Percentiles rank a stretch among this genome's conserved stretches.
Conservation (phyloP, 306 rosid genomes). For the Dalbergia oliveri region DNA sequence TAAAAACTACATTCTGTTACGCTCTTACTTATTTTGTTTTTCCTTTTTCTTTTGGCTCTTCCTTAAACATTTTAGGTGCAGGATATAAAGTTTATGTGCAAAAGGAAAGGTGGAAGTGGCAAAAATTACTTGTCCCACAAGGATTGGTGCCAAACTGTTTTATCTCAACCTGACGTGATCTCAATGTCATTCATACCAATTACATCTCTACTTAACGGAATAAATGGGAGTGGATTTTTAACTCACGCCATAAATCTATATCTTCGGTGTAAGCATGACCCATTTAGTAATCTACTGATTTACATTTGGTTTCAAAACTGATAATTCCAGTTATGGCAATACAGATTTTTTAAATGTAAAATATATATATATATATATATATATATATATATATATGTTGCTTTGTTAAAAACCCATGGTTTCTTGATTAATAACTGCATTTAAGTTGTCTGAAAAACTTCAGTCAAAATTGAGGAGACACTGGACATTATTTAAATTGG, state of each 20-base stretch:
- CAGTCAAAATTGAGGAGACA: conserved; percentile 2
- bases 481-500: background rate
- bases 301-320: conserved; percentile 25
- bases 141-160: conserved; percentile 86
- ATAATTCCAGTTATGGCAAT: background rate
- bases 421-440: conserved; percentile 16
- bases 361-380: too few relatives aligned
- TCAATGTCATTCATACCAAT: conserved; percentile 89
- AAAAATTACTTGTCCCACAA: conserved; percentile 56
- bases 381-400: too few relatives aligned
- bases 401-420: conserved; percentile 15
- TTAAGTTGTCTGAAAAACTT: conserved; percentile 19
- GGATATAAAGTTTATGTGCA: conserved; percentile 74
- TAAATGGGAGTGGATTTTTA: conserved; percentile 88
- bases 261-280: conserved; percentile 73
- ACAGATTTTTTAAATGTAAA: background rate
- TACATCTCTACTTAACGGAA: conserved; percentile 81
- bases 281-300: conserved; percentile 27
- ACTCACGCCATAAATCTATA: conserved; percentile 91
- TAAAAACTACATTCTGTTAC: background rate
- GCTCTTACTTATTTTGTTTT: background rate
- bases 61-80: conserved; percentile 62
- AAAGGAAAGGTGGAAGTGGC: conserved; percentile 85
- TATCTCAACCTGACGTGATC: conserved; percentile 76
- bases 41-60: background rate